phyloP scores from a whole-genome alignment of 2,329 filamentous ascomycete genomes.

The Raffaelea arxii region DNA sequence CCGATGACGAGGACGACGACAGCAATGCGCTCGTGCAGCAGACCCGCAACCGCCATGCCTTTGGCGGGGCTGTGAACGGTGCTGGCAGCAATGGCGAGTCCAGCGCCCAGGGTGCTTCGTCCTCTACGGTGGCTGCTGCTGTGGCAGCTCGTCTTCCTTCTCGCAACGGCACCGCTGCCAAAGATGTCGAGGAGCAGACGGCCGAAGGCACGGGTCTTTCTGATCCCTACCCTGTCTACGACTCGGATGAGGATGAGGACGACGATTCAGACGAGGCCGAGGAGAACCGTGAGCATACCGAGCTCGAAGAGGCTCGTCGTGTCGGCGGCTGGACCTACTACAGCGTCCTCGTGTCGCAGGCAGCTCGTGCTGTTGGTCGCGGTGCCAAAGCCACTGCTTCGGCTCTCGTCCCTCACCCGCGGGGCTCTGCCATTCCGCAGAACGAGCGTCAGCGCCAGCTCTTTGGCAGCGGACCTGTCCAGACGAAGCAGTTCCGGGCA shows the following conservation, averaged over 20 bases:
- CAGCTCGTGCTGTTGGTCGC: constrained; percentile 30
- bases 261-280: constrained; percentile 42
- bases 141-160: constrained; percentile 2
- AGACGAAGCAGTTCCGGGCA: constrained; percentile 55
- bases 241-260: constrained; percentile 79
- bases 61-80: constrained; percentile 10
- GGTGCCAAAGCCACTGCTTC: constrained; percentile 34
- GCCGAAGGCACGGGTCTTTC: constrained; percentile 47
- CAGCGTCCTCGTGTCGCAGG: constrained; percentile 43
- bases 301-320: constrained; percentile 64
- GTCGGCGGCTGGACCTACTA: constrained; percentile 71
- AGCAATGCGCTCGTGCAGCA: constrained; percentile 20
- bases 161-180: constrained; percentile 21
- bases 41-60: constrained; percentile 20
- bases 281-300: constrained; percentile 36
- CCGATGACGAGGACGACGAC: constrained; percentile 61
- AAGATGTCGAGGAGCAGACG: constrained; percentile 78
- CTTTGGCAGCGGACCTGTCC: constrained; percentile 45
- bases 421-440: constrained; percentile 46
- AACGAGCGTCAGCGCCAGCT: constrained; percentile 43
- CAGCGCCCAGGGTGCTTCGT: constrained; percentile 25
- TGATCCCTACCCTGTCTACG: constrained; percentile 79
- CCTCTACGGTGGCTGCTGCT: constrained; percentile 23
- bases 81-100: background rate
- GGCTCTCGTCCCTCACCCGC: constrained; percentile 44